These are phyloP conservation scores for Sindora glabra DNA, from an alignment of 306 rosid genomes.

Conservation along the genomic window DNA sequence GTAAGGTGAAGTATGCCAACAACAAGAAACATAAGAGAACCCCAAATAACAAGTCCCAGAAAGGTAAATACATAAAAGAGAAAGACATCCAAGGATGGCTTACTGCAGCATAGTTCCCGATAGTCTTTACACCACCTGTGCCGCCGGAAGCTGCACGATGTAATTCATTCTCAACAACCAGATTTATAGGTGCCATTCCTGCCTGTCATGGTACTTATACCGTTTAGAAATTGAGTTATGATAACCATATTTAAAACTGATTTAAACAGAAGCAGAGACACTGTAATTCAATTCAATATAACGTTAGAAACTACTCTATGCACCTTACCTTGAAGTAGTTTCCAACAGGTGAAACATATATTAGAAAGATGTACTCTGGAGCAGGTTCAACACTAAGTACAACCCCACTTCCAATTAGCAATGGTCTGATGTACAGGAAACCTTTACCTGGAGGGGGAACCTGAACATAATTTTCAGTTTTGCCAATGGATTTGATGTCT, in stretches of 20 bases:
- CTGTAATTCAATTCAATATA: background rate
- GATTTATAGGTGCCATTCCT: constrained; percentile 89
- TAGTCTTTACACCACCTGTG: constrained; percentile 97
- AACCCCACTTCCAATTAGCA: constrained; percentile 95
- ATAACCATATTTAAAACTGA: background rate
- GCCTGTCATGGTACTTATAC: constrained; percentile 47
- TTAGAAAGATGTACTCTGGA: constrained; percentile 89
- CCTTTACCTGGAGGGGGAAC: constrained; percentile 93
- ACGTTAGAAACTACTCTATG: background rate
- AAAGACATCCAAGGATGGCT: constrained; percentile 21
- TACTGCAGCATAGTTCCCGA: constrained; percentile 98
- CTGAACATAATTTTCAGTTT: constrained; percentile 44
- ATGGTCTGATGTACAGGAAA: constrained; percentile 87
- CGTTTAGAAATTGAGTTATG: background rate
- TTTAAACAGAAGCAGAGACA: background rate
- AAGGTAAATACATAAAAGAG: constrained; percentile 1
- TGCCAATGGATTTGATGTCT: background rate
- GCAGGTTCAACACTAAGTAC: constrained; percentile 97
- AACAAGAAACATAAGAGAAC: background rate
- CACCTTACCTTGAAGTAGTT: constrained; percentile 83
- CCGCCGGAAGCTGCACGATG: constrained; percentile 99
- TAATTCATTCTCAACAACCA: constrained; percentile 73
- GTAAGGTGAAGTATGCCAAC: background rate
- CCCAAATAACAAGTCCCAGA: constrained; percentile 5
- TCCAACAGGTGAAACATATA: constrained; percentile 95